Evolutionary conservation across 345 rosid species (phyloP).

Genomic region (Moricandia arvensis): DNA sequence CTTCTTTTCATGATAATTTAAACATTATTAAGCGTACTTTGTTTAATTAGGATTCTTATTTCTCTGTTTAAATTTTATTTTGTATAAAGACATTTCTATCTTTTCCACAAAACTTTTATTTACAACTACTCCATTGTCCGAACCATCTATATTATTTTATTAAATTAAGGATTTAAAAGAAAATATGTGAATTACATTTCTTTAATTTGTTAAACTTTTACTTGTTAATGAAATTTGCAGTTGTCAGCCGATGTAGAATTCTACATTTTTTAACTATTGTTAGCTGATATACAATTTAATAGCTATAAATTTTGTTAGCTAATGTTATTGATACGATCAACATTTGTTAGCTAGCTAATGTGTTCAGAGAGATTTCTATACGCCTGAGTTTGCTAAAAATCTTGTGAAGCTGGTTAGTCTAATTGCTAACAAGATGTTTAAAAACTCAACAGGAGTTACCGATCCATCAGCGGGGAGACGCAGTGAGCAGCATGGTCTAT

Average conservation of each 20-base stretch:
- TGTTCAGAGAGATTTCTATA: background rate
- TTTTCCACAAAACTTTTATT: slow-evolving; percentile 22
- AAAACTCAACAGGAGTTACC: slow-evolving; percentile 59
- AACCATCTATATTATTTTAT: slow-evolving; percentile 2
- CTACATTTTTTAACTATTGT: background rate
- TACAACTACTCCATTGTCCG: slow-evolving; percentile 26
- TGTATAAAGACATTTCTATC: slow-evolving; percentile 14
- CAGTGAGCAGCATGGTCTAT: slow-evolving; percentile 87
- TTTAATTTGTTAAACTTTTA: background rate
- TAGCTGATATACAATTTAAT: background rate
- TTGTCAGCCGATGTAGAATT: background rate
- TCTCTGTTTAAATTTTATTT: background rate
- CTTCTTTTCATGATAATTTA: background rate
- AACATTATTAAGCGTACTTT: slow-evolving; percentile 8
- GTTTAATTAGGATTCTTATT: background rate
- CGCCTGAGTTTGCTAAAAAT: background rate
- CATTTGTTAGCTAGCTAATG: background rate
- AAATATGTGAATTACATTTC: background rate
- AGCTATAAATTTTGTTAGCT: background rate
- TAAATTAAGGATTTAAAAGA: background rate
- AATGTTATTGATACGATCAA: background rate
- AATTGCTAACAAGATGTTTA: background rate
- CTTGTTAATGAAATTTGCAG: background rate
- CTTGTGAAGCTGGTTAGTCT: background rate
- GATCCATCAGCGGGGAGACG: slow-evolving; percentile 76